Conservation (phyloP, 176 grass and related monocot genomes). For the Alloteropsis semialata region DNA sequence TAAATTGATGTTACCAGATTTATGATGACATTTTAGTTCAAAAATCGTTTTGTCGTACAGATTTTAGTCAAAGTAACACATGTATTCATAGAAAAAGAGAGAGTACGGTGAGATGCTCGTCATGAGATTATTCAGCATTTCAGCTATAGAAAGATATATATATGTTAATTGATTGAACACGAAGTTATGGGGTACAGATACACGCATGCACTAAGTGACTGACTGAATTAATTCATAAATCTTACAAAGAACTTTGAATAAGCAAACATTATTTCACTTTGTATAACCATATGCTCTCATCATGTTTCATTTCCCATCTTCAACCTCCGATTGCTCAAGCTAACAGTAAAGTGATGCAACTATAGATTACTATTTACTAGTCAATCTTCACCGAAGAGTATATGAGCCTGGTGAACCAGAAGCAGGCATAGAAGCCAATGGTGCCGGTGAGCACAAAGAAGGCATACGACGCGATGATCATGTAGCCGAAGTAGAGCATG, state of each 20-base stretch:
- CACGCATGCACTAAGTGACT: not conserved
- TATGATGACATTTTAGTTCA: too few relatives aligned
- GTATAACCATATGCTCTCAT: not conserved
- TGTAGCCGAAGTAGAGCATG: conserved; percentile 78
- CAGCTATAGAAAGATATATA: not conserved
- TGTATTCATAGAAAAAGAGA: too few relatives aligned
- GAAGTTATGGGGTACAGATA: not conserved
- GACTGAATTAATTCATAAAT: not conserved
- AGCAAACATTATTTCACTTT: not conserved
- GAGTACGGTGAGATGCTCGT: not conserved
- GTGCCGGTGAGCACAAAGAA: conserved; percentile 86
- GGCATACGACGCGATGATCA: conserved; percentile 75
- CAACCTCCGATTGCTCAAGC: conserved; percentile 5
- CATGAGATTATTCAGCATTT: not conserved
- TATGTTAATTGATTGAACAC: not conserved
- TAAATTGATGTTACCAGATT: too few relatives aligned
- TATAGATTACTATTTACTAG: conserved; percentile 35
- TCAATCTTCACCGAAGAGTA: conserved; percentile 92
- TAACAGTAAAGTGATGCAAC: not conserved
- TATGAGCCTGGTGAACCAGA: conserved; percentile 79
- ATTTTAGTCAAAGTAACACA: too few relatives aligned
- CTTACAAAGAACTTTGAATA: not conserved
- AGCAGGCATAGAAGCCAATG: conserved; percentile 77
- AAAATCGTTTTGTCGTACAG: too few relatives aligned
- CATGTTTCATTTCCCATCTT: not conserved